A percentile compares a stretch with the other conserved stretches of the same genome.
Evolutionary conservation across 805 yeast genomes (phyloP).

Genomic region (Barnettozyma wickerhamii): DNA sequence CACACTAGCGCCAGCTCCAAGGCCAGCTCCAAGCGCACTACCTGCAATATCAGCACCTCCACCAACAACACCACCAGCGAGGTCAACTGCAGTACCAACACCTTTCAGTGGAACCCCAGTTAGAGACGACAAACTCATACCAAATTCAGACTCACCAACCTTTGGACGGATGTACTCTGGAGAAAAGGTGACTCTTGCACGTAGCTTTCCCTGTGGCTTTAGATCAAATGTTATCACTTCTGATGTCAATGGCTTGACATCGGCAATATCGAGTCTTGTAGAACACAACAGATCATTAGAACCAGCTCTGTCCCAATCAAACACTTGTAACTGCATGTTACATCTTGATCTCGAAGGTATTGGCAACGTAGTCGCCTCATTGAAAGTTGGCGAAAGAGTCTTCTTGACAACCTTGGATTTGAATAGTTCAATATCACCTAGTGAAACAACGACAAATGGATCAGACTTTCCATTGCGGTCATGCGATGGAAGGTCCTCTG

Average conservation of each 20-base stretch:
- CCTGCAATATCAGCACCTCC: constrained; percentile 35
- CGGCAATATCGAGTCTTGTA: constrained; percentile 44
- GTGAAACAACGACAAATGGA: constrained; percentile 52
- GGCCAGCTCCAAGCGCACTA: constrained; percentile 41
- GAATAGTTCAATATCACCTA: constrained; percentile 50
- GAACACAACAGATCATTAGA: constrained; percentile 57
- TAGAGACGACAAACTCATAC: constrained; percentile 35
- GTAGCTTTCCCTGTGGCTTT: constrained; percentile 62
- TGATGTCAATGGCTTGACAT: constrained; percentile 41
- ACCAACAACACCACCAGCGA: constrained; percentile 39
- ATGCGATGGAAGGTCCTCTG: constrained; percentile 48
- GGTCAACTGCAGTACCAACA: constrained; percentile 37
- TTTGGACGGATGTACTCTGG: constrained; percentile 70
- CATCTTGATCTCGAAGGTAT: constrained; percentile 60
- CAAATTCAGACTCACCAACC: constrained; percentile 39
- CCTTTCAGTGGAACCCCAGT: constrained; percentile 46
- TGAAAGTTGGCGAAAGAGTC: constrained; percentile 72
- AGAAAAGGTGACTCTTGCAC: constrained; percentile 47
- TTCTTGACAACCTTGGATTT: constrained; percentile 62
- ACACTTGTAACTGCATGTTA: constrained; percentile 43
- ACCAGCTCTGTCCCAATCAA: constrained; percentile 80
- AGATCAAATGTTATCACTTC: constrained; percentile 46
- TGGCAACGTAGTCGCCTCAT: constrained; percentile 57
- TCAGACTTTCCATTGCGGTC: constrained; percentile 78
- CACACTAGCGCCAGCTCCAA: constrained; percentile 42